These are phyloP conservation scores for Haemoproteus tartakovskyi DNA, from an alignment of 169 alveolate genomes.

Conservation along the genomic window DNA sequence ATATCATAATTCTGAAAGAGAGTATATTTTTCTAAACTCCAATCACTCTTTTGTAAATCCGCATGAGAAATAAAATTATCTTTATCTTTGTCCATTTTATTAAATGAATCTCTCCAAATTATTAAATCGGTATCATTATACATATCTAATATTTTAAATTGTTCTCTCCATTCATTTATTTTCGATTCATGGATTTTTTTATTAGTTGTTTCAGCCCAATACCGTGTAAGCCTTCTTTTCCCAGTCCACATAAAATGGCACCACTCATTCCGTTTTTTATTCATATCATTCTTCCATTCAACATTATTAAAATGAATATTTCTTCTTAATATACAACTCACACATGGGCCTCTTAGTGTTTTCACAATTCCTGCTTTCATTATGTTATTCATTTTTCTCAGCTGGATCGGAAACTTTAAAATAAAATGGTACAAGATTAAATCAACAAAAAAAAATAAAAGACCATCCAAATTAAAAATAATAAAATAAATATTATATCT, in stretches of 20 bases:
- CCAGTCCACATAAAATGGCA: neutral
- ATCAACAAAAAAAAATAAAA: too few relatives aligned
- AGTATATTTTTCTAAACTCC: slow-evolving; percentile 61
- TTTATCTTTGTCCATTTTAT: slow-evolving; percentile 65
- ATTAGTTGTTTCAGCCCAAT: slow-evolving; percentile 56
- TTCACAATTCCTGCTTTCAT: too few relatives aligned
- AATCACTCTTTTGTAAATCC: slow-evolving; percentile 71
- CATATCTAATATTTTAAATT: slow-evolving; percentile 24
- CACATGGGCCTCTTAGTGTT: too few relatives aligned
- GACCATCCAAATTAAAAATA: too few relatives aligned
- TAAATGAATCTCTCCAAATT: slow-evolving; percentile 68
- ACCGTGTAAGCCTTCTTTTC: slow-evolving; percentile 10
- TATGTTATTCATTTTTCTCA: too few relatives aligned
- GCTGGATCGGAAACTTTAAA: too few relatives aligned
- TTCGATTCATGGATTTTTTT: slow-evolving; percentile 59
- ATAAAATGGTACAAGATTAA: too few relatives aligned
- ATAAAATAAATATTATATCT: too few relatives aligned
- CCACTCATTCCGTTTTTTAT: too few relatives aligned
- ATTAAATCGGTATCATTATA: slow-evolving; percentile 57
- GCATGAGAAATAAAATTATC: slow-evolving; percentile 73
- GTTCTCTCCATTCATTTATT: slow-evolving; percentile 62
- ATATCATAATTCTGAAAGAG: slow-evolving; percentile 65
- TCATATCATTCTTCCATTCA: too few relatives aligned
- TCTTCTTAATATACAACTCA: neutral
- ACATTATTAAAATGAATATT: too few relatives aligned